A percentile compares a stretch with the other conserved stretches of the same genome.
Evolutionary conservation across 2,329 filamentous ascomycete species (phyloP).

Genomic region (Colletotrichum sp.): DNA sequence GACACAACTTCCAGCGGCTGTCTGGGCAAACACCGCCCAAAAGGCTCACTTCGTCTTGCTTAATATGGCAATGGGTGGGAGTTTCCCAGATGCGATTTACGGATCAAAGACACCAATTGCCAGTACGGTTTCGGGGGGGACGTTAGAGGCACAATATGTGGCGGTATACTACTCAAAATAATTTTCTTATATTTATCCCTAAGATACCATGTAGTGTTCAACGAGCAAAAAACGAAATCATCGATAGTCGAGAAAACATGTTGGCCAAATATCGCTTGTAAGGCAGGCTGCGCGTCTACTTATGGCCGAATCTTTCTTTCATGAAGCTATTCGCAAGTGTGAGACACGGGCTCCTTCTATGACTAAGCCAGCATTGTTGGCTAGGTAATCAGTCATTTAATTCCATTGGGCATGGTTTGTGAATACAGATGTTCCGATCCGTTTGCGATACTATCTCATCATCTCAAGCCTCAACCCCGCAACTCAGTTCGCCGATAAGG

Average conservation of each 20-base stretch:
- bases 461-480: not conserved
- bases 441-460: not conserved
- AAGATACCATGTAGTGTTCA: not conserved
- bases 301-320: not conserved
- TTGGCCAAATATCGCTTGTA: too few relatives aligned
- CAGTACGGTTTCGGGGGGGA: not conserved
- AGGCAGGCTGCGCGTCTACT: too few relatives aligned
- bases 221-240: not conserved
- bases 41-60: constrained; percentile 38
- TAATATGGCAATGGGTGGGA: constrained; percentile 43
- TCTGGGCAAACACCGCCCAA: constrained; percentile 35
- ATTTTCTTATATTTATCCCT: not conserved
- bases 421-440: not conserved
- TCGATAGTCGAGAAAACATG: too few relatives aligned
- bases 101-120: not conserved
- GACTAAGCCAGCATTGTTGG: not conserved
- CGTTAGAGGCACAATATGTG: not conserved
- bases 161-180: not conserved
- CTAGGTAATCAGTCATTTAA: not conserved
- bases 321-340: not conserved
- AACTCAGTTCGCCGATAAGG: not conserved
- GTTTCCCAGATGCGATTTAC: constrained; percentile 37
- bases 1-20: constrained; percentile 26
- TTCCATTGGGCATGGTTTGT: not conserved
- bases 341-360: not conserved